Conservation (phyloP, 23 red algal species). For the Chondrus crispus region DNA sequence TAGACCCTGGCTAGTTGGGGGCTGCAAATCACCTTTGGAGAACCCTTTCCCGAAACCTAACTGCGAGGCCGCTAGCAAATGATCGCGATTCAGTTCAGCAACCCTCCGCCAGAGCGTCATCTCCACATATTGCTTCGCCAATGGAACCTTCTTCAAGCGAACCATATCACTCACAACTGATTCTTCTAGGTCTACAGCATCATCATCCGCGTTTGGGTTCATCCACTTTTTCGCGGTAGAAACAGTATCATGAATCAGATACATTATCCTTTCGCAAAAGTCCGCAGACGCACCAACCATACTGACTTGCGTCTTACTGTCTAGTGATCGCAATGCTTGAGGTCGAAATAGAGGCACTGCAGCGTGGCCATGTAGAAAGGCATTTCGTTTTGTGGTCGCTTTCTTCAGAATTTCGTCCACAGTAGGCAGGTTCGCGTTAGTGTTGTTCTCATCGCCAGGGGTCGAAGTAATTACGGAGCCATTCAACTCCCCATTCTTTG, state of each 20-base stretch:
- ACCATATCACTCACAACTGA: constrained; percentile 28
- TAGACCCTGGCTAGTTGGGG: background rate
- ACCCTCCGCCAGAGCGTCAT: constrained; percentile 57
- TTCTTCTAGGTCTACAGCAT: constrained; percentile 25
- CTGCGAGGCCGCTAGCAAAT: background rate
- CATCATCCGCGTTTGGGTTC: background rate
- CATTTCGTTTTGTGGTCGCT: background rate
- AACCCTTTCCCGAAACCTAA: constrained; percentile 35
- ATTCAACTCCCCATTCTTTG: too few relatives aligned
- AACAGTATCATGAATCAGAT: constrained; percentile 23
- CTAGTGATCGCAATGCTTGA: background rate
- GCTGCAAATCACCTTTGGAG: background rate
- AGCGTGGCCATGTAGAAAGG: constrained; percentile 4
- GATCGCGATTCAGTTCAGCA: constrained; percentile 1
- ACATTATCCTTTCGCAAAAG: constrained; percentile 17
- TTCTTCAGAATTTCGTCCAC: background rate
- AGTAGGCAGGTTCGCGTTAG: background rate
- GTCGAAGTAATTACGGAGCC: too few relatives aligned
- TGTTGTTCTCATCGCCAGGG: background rate
- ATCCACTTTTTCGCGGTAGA: background rate
- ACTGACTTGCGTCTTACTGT: background rate
- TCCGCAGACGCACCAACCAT: background rate
- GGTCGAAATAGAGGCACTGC: background rate
- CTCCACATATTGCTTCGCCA: constrained; percentile 39
- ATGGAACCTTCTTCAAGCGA: constrained; percentile 32